Evolutionary conservation across 139 green algal genomes (phyloP).

Genomic region (Coelastrella sp.): DNA sequence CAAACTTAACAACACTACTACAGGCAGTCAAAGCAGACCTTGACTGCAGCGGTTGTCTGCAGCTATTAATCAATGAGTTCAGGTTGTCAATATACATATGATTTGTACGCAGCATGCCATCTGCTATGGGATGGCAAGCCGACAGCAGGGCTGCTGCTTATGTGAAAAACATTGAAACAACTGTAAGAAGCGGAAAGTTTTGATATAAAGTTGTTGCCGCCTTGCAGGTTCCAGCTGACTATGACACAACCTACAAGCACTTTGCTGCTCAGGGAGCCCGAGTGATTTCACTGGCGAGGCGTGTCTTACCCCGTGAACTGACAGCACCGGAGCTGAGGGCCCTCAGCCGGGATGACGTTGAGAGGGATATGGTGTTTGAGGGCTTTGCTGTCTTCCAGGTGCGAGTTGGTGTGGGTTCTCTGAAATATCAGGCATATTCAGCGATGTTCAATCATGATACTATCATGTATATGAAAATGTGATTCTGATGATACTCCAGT

Average conservation of each 20-base stretch:
- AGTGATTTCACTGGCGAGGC: constrained; percentile 92
- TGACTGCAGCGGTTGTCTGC: no score
- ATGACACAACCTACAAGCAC: constrained; percentile 84
- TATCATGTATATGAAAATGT: no score
- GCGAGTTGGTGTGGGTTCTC: neutral
- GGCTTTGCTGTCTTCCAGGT: constrained; percentile 89
- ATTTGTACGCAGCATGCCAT: neutral
- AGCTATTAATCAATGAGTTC: neutral
- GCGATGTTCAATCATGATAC: no score
- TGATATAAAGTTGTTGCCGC: neutral
- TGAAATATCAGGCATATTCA: neutral
- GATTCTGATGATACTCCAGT: no score
- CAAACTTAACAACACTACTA: no score
- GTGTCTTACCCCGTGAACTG: constrained; percentile 58
- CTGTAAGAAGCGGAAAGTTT: neutral
- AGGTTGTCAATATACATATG: neutral
- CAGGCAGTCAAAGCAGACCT: no score
- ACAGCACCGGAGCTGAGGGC: constrained; percentile 62
- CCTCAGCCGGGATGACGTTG: constrained; percentile 69
- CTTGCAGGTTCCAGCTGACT: constrained; percentile 75
- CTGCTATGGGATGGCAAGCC: neutral
- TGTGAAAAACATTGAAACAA: neutral
- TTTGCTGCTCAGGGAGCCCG: constrained; percentile 90
- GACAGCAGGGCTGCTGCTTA: neutral
- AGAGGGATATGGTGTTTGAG: constrained; percentile 76